Evolutionary conservation across 306 rosid species (phyloP).

Genomic region (Quercus wislizeni): DNA sequence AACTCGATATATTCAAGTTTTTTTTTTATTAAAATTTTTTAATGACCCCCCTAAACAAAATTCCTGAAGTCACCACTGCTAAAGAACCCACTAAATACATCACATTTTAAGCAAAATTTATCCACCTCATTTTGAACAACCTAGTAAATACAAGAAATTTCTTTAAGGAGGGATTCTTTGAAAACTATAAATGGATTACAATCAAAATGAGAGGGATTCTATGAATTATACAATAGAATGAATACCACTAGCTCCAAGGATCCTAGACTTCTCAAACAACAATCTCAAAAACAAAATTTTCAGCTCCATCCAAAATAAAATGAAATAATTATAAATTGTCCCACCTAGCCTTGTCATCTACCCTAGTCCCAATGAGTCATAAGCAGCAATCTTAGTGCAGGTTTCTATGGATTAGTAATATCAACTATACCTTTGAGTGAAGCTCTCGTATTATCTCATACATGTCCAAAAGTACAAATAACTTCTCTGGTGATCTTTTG

Average conservation of each 20-base stretch:
- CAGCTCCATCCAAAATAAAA: not conserved
- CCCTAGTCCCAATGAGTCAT: not conserved
- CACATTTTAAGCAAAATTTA: too few relatives aligned
- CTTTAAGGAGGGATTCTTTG: too few relatives aligned
- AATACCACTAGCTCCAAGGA: not conserved
- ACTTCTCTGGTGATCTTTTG: slow-evolving; percentile 93
- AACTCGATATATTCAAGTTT: too few relatives aligned
- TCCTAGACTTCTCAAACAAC: not conserved
- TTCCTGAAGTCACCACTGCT: too few relatives aligned
- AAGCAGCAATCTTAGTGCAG: not conserved
- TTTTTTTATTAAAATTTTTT: too few relatives aligned
- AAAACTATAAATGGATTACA: too few relatives aligned
- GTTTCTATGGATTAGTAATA: not conserved
- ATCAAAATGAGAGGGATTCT: too few relatives aligned
- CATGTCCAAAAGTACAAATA: slow-evolving; percentile 94
- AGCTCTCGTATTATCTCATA: slow-evolving; percentile 97
- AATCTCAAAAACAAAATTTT: too few relatives aligned
- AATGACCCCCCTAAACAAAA: too few relatives aligned
- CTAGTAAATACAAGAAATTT: not conserved
- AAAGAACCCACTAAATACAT: too few relatives aligned
- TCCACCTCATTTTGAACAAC: not conserved
- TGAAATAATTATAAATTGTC: not conserved
- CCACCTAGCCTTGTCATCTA: not conserved
- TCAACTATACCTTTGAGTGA: slow-evolving; percentile 70
- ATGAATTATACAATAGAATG: too few relatives aligned